These are phyloP conservation scores for Aurifilum marmelostoma DNA, from an alignment of 2,329 filamentous ascomycete genomes.

Conservation along the genomic window DNA sequence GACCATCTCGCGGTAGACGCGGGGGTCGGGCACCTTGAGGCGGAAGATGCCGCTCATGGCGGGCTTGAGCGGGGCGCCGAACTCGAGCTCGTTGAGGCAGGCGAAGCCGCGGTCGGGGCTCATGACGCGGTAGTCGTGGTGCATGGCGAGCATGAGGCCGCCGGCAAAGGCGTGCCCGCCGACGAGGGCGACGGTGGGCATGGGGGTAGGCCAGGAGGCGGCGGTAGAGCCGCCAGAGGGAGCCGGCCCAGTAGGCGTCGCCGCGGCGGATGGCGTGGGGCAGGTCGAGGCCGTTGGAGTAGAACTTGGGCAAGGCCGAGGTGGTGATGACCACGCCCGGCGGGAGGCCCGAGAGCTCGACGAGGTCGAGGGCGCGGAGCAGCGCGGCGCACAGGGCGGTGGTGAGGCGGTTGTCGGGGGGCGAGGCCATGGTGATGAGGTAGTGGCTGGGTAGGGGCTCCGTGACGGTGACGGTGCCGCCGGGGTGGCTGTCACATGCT, in stretches of 20 bases:
- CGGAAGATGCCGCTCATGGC: slow-evolving; percentile 77
- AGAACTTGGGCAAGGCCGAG: slow-evolving; percentile 76
- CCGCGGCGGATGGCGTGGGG: slow-evolving; percentile 60
- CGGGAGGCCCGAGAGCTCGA: slow-evolving; percentile 65
- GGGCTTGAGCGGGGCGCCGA: slow-evolving; percentile 74
- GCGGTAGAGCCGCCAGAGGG: slow-evolving; percentile 67
- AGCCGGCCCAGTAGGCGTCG: slow-evolving; percentile 62
- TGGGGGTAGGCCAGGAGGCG: slow-evolving; percentile 72
- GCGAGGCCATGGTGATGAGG: slow-evolving; percentile 70
- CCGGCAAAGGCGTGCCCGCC: slow-evolving; percentile 83
- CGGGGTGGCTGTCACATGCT: slow-evolving; percentile 47
- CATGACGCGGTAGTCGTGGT: slow-evolving; percentile 83
- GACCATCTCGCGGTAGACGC: slow-evolving; percentile 64
- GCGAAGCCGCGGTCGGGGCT: slow-evolving; percentile 71
- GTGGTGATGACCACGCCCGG: slow-evolving; percentile 80
- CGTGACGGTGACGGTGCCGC: slow-evolving; percentile 66
- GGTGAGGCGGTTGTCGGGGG: slow-evolving; percentile 77
- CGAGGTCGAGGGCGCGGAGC: slow-evolving; percentile 71
- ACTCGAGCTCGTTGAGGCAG: slow-evolving; percentile 81
- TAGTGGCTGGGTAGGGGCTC: slow-evolving; percentile 66
- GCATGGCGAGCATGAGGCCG: slow-evolving; percentile 80
- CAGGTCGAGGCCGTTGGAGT: slow-evolving; percentile 81
- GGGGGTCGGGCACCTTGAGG: slow-evolving; percentile 60
- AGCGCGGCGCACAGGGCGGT: slow-evolving; percentile 69
- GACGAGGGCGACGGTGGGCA: slow-evolving; percentile 79